phyloP scores from a whole-genome alignment of 1,284 basidiomycete species.

The Ganoderma multipileum region DNA sequence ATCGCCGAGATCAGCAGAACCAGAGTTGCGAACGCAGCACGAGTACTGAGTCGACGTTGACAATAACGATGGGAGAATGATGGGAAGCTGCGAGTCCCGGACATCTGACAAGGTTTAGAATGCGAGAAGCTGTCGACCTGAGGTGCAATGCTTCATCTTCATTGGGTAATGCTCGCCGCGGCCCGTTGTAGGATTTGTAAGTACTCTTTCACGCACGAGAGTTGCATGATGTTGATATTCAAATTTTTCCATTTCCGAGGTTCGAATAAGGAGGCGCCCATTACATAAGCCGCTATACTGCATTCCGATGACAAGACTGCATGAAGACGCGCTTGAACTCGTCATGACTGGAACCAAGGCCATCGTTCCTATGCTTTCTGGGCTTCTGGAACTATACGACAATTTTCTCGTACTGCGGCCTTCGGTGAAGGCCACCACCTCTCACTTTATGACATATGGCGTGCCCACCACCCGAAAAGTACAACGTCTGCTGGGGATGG shows the following conservation, averaged over 20 bases:
- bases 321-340: neutral
- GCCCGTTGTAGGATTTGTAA: neutral
- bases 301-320: too few species aligned
- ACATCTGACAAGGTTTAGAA: too few species aligned
- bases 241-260: neutral
- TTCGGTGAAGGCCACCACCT: neutral
- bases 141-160: too few species aligned
- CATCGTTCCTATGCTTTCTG: too few species aligned
- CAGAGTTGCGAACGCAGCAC: neutral
- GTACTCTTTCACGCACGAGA: too few species aligned
- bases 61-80: too few species aligned
- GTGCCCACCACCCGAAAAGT: too few species aligned
- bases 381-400: neutral
- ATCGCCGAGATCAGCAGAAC: too few species aligned
- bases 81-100: neutral
- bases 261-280: neutral
- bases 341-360: too few species aligned
- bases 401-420: neutral
- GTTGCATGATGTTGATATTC: too few species aligned
- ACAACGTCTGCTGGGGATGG: neutral
- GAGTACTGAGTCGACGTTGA: neutral
- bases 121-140: too few species aligned
- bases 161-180: neutral
- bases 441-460: neutral
- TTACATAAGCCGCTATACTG: neutral